Conservation (phyloP, 2,329 filamentous ascomycete genomes). For the Sarocladiaceae sp. region DNA sequence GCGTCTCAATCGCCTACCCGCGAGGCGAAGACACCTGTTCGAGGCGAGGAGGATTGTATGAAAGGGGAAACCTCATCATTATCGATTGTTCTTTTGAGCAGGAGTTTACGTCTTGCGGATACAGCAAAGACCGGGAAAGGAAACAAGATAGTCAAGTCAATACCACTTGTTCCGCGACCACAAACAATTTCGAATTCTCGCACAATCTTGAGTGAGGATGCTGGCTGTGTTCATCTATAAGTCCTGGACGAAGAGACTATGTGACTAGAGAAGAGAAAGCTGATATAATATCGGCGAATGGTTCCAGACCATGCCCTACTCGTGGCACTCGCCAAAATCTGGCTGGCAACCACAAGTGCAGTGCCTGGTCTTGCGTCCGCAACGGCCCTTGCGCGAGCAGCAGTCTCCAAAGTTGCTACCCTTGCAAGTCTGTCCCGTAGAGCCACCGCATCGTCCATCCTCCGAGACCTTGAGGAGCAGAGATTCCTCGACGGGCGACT, state of each 20-base stretch:
- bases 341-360: slow-evolving; percentile 31
- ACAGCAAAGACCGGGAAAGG: not conserved
- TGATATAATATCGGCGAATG: not conserved
- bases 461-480: slow-evolving; percentile 24
- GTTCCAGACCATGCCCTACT: slow-evolving; percentile 11
- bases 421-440: slow-evolving; percentile 31
- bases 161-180: slow-evolving; percentile 5
- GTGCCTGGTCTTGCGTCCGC: slow-evolving; percentile 28
- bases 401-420: slow-evolving; percentile 36
- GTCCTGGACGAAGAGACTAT: not conserved
- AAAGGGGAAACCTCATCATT: not conserved
- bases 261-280: not conserved
- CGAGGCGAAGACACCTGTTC: not conserved
- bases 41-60: not conserved
- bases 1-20: slow-evolving; percentile 10
- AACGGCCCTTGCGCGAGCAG: slow-evolving; percentile 34
- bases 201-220: not conserved
- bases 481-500: not conserved
- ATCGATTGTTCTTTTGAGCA: not conserved
- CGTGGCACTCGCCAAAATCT: slow-evolving; percentile 27
- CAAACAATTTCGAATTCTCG: not conserved
- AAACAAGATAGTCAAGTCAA: slow-evolving; percentile 1
- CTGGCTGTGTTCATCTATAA: not conserved
- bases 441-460: slow-evolving; percentile 34
- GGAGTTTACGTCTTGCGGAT: not conserved